Conservation (phyloP, 139 green algal species). For the Dunaliella sp. region DNA sequence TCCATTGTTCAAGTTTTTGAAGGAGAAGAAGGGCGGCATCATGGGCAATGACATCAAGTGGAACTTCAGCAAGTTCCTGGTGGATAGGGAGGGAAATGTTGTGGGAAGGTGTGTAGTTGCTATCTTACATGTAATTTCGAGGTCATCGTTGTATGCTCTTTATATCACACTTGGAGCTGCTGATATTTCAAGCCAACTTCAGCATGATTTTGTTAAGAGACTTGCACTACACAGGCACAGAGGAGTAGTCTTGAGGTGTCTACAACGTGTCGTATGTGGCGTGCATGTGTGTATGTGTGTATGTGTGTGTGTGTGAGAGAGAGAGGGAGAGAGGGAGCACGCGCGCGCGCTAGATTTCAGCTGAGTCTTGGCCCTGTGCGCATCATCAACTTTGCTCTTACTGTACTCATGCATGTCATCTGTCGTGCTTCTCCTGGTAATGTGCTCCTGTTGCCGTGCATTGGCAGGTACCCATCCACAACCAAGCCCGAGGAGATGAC, state of each 20-base stretch:
- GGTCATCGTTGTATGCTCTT: neutral
- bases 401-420: too few species aligned
- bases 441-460: too few species aligned
- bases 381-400: too few species aligned
- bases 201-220: neutral
- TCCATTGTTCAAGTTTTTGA: constrained; percentile 61
- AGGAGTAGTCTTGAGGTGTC: too few species aligned
- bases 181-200: neutral
- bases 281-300: too few species aligned
- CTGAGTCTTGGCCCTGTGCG: too few species aligned
- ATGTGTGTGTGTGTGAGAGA: too few species aligned
- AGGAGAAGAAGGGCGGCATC: constrained; percentile 61
- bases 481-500: constrained; percentile 28
- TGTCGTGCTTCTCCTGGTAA: too few species aligned
- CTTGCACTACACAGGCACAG: too few species aligned
- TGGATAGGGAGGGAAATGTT: constrained; percentile 51
- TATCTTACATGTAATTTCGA: neutral
- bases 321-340: too few species aligned
- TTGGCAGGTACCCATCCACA: constrained; percentile 41
- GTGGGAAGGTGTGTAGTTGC: constrained; percentile 20
- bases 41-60: constrained; percentile 62
- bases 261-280: too few species aligned
- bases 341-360: too few species aligned
- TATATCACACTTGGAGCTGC: neutral
- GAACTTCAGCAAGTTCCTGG: constrained; percentile 72